Evolutionary conservation across 495 filamentous ascomycete species (phyloP), one percentile per base, ranked within the genome.

Genomic region (Ramalina peruviana): DNA sequence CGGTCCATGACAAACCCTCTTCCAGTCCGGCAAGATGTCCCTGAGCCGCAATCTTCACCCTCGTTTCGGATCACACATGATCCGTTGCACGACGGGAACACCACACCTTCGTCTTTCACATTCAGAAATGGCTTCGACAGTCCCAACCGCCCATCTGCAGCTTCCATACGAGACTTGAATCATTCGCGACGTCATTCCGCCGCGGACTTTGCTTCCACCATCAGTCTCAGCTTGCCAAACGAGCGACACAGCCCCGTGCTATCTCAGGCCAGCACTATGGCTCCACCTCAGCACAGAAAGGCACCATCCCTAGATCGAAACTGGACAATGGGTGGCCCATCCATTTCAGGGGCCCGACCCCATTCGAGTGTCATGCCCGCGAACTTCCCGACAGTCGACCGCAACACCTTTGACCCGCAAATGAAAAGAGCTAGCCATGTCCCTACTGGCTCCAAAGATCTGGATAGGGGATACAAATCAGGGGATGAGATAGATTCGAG

Each of bases 401-500:
- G 38, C 37, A 58, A 55, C 19, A 52, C 55, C 17, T 55, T 52
- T 36, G 58, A 58, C 47, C 52, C 52, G 2, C 40, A 42, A 6
- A 10, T 37, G 21, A 37, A 46, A 26, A 49, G 52, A 9, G 20
- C 46, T 16, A 43, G 21, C 33, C 43, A 65, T 11, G 59, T 63
- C 4, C 63, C 64, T 36, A 53, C 55, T 4, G 50, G 44, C 19
- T 49, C 60, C 17, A 51, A 46, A 7, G 88, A 92, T 30, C 65
- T 90, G 19, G 92, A 98, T 57, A 80, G 87, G 20, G 92, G 88
- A 17, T 97, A 97, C 63, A 94, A 95, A 60, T 97, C 92, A 1
- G 86, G 88, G 6, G 82, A 83, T 10, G 92, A 98, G 58, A 68
- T 78, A 7, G 87, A 95, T 50, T 68, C 73, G n/a, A 78, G 81